A percentile compares a stretch with the other conserved stretches of the same genome.
phyloP scores from a whole-genome alignment of 768 basidiomycete genomes.

The Solioccasus polychromus region DNA sequence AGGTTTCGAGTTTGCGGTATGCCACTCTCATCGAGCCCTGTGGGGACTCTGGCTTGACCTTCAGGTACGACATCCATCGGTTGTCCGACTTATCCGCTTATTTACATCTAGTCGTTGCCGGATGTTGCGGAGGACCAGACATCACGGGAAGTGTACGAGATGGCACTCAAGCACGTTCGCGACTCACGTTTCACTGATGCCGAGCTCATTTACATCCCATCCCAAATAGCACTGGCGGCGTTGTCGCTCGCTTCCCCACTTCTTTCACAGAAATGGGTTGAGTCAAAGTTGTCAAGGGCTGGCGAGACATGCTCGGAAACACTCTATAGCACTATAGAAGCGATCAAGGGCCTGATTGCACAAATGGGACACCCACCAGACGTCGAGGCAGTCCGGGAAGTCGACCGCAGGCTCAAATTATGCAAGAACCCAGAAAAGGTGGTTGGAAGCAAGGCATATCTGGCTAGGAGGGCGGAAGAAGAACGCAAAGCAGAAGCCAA shows the following conservation, averaged over 20 bases:
- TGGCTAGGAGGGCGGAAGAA: conserved; percentile 67
- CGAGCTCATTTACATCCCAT: conserved; percentile 88
- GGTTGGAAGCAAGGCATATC: conserved; percentile 80
- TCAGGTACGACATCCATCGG: conserved; percentile 52
- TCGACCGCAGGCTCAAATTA: conserved; percentile 80
- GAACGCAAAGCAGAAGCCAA: conserved; percentile 70
- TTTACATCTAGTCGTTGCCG: conserved; percentile 50
- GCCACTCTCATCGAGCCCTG: conserved; percentile 85
- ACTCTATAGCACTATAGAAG: conserved; percentile 32
- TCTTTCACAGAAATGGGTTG: conserved; percentile 60
- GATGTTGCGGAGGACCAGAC: conserved; percentile 46
- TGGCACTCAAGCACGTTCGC: conserved; percentile 64
- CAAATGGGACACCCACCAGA: conserved; percentile 61
- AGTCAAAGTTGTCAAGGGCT: conserved; percentile 33
- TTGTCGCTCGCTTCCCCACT: conserved; percentile 63
- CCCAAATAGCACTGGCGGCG: conserved; percentile 87
- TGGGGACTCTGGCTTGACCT: conserved; percentile 89
- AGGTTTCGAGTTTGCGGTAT: conserved; percentile 90
- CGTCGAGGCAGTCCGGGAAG: conserved; percentile 80
- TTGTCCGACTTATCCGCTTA: conserved; percentile 9
- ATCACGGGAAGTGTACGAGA: conserved; percentile 57
- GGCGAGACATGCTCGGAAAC: conserved; percentile 16
- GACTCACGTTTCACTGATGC: conserved; percentile 87
- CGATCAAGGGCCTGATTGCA: conserved; percentile 56
- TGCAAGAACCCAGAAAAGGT: conserved; percentile 98